phyloP scores from a whole-genome alignment of 2,329 filamentous ascomycete genomes.

The Rhynchosporium graminicola region DNA sequence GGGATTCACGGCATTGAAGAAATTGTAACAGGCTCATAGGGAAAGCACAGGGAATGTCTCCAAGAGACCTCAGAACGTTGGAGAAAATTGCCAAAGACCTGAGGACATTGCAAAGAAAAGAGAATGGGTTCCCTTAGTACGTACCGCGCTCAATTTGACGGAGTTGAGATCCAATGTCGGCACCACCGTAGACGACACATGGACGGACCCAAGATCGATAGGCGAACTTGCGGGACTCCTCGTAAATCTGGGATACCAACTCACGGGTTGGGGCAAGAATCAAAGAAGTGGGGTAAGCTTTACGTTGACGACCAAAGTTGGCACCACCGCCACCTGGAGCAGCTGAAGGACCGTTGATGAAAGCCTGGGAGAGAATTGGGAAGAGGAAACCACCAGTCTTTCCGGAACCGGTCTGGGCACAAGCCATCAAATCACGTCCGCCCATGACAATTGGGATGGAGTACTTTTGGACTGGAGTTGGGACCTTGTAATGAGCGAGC shows the following conservation, averaged over 20 bases:
- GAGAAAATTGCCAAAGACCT: no score
- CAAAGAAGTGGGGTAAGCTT: slow-evolving; percentile 94
- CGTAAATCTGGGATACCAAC: slow-evolving; percentile 97
- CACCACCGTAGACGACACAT: slow-evolving; percentile 98
- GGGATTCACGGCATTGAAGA: no score
- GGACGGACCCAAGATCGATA: slow-evolving; percentile 99
- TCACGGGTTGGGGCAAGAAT: slow-evolving; percentile 97
- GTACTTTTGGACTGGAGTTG: slow-evolving; percentile 98
- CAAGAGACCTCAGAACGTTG: no score
- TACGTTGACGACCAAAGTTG: slow-evolving; percentile 89
- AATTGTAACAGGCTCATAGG: no score
- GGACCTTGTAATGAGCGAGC: slow-evolving; percentile 90
- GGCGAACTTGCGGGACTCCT: slow-evolving; percentile 95
- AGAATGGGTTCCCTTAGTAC: no score
- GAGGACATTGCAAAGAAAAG: no score
- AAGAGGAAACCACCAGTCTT: slow-evolving; percentile 99
- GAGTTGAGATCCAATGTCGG: slow-evolving; percentile 96
- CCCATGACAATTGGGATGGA: slow-evolving; percentile 98
- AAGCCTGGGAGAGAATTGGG: slow-evolving; percentile 97
- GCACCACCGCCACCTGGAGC: slow-evolving; percentile 63
- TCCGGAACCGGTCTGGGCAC: slow-evolving; percentile 98
- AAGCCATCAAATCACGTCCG: slow-evolving; percentile 98
- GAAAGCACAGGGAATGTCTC: no score
- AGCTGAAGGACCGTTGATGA: slow-evolving; percentile 79
- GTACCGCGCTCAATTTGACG: slow-evolving; percentile 83